Evolutionary conservation across 208 protist species (phyloP).

Genomic region (Leishmania gerbilli): DNA sequence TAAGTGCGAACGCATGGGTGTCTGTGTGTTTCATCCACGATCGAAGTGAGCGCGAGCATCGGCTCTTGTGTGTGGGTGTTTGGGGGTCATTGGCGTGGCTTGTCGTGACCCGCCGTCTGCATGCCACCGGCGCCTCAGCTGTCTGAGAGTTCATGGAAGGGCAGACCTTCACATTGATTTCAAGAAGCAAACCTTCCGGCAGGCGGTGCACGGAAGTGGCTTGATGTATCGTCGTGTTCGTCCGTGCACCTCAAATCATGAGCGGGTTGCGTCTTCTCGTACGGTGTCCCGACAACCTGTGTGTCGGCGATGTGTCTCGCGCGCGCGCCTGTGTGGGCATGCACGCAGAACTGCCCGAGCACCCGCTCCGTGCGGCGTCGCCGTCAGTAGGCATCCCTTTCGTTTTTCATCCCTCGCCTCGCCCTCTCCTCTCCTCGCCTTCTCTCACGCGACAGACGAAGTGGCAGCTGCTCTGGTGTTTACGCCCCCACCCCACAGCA

Average conservation of each 20-base stretch:
- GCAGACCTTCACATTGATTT: background rate
- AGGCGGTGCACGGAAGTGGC: background rate
- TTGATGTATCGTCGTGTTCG: background rate
- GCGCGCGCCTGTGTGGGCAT: background rate
- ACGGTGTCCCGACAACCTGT: too few species aligned
- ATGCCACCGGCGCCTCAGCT: background rate
- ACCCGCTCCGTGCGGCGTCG: background rate
- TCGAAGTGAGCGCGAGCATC: background rate
- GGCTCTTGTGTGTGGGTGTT: background rate
- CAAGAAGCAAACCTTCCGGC: background rate
- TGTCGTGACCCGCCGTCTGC: background rate
- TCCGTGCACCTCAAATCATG: background rate
- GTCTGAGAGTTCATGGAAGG: background rate
- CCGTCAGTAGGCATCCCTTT: background rate
- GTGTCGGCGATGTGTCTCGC: background rate
- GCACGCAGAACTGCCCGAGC: background rate
- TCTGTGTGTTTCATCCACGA: background rate
- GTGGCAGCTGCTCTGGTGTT: background rate
- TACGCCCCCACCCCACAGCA: background rate
- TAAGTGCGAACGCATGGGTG: background rate
- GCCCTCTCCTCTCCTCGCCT: background rate
- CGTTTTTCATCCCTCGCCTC: background rate
- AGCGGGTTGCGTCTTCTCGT: background rate
- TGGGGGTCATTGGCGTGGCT: background rate
- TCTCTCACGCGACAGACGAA: background rate